Percentiles rank a stretch among this genome's conserved stretches.
Evolutionary conservation across 306 rosid genomes (phyloP).

Genomic region (Sechiopsis laciniata): DNA sequence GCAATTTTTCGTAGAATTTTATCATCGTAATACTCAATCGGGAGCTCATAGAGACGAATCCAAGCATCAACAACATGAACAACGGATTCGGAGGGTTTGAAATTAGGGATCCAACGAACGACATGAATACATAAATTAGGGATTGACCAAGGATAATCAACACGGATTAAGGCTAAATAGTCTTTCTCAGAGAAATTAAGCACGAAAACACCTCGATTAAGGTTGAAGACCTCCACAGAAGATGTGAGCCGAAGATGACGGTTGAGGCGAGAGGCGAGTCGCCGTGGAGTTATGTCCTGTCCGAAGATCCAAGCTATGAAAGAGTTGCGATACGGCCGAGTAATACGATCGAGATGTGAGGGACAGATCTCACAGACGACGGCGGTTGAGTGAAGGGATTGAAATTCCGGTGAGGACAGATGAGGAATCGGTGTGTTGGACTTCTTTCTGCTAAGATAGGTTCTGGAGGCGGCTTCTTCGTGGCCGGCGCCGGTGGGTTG

Average conservation of each 20-base stretch:
- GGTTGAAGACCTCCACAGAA: background rate
- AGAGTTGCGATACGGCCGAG: background rate
- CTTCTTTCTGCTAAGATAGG: background rate
- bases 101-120: constrained; percentile 4
- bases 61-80: background rate
- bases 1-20: background rate
- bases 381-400: background rate
- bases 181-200: constrained; percentile 1
- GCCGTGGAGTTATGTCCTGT: background rate
- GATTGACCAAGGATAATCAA: constrained; percentile 1
- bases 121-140: constrained; percentile 3
- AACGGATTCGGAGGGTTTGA: constrained; percentile 2
- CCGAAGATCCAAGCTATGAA: constrained; percentile 6
- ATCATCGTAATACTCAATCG: constrained; percentile 2
- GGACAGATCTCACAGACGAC: background rate
- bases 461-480: background rate
- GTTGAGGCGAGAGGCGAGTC: background rate
- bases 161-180: background rate
- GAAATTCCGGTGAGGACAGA: background rate
- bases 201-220: background rate
- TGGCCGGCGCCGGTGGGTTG: background rate
- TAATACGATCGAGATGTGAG: background rate
- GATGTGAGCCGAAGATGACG: background rate
- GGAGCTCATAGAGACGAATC: constrained; percentile 11
- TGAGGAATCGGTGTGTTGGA: background rate